Base-by-base conservation (phyloP, 306 rosid genomes). In the Prunus mume region DNA sequence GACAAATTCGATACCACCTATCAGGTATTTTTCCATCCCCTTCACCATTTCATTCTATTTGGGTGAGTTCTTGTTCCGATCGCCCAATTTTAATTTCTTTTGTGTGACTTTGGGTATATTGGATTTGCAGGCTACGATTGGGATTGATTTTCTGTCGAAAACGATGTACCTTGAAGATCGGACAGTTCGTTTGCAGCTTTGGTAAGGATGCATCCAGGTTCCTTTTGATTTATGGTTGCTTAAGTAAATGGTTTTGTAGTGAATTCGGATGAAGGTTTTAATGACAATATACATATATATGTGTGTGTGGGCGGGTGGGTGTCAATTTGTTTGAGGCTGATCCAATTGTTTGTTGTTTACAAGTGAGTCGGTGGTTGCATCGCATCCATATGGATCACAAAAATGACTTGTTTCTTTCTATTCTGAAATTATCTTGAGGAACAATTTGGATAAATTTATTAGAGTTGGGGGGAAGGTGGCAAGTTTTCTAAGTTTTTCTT, bases 131-230 rank as follows among this genome's bases (percentile, higher is more conserved):
- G 98, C 98, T 69, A 95, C 98, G 24, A 95, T 94, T 46, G 98
- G 98, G 62, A 95, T 95, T 45, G 97, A 95, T 82, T 95, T 95
- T 88, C 85, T 95, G 84, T 95, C 97, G 11, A 95, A 95, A 82
- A 95, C 98, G 52, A 95, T 95, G 98, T 95, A 92, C 83, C 96
- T 95, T 81, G 97, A 95, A 90, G 98, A 95, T 80, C 96, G 98
- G 82, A 95, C 98, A 32, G 93, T 95, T 83, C 98, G 97, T 79
- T 84, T 95, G 91, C 98, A 95, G 93, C 97, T 95, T 60, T 95
- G 98, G 98, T 95, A 84, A 18, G 25, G 91, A 75, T 70, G 58
- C 62, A 12, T 63, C 64, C 54, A 49, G 69, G 18, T 82, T 80
- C 78, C 66, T 65, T 55, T 71, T 76, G 22, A 34, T 69, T 17